Percentiles rank a stretch among this genome's conserved stretches.
Conservation (phyloP, 345 rosid species). For the Syzygium oleosum region DNA sequence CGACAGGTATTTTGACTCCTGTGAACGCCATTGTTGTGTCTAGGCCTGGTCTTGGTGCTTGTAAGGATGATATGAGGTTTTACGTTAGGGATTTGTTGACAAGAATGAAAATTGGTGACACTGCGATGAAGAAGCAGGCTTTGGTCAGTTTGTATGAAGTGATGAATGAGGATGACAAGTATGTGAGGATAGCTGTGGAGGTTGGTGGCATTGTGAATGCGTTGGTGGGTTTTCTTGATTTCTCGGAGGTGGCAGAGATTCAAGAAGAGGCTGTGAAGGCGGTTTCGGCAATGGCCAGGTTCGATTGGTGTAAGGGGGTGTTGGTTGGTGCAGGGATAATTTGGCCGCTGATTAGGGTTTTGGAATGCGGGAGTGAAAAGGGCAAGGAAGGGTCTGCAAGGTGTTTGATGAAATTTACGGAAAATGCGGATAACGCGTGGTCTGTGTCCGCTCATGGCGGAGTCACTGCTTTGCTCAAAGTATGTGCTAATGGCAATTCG, state of each 20-base stretch:
- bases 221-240: constrained; percentile 56
- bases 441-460: constrained; percentile 96
- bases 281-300: constrained; percentile 45
- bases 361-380: constrained; percentile 44
- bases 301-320: constrained; percentile 34
- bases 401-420: constrained; percentile 56
- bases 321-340: constrained; percentile 59
- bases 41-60: constrained; percentile 50
- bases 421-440: constrained; percentile 92
- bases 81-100: constrained; percentile 69
- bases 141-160: constrained; percentile 48
- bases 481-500: constrained; percentile 33
- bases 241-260: constrained; percentile 26
- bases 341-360: constrained; percentile 56
- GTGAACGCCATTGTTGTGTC: constrained; percentile 80
- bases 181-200: constrained; percentile 45
- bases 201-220: constrained; percentile 35
- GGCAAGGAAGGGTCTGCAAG: constrained; percentile 53
- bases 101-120: constrained; percentile 89
- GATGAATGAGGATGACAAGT: constrained; percentile 55
- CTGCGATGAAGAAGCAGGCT: constrained; percentile 76
- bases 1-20: constrained; percentile 55
- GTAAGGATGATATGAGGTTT: constrained; percentile 78
- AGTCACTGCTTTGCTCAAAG: constrained; percentile 64
- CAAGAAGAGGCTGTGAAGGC: constrained; percentile 62